A percentile compares a stretch with the other conserved stretches of the same genome.
Evolutionary conservation across 345 rosid genomes (phyloP).

Genomic region (Dovyalis caffra): DNA sequence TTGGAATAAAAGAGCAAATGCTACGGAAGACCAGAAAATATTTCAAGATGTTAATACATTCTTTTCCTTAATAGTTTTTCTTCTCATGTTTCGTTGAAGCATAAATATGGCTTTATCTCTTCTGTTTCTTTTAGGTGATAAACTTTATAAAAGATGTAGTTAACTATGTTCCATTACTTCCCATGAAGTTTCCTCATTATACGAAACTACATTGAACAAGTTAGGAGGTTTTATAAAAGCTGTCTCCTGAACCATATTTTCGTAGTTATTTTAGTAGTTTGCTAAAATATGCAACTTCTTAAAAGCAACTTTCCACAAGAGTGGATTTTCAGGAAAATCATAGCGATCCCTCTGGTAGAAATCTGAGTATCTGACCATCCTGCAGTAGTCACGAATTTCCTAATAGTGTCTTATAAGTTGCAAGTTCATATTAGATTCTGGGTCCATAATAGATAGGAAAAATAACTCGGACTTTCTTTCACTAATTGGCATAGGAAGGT

Average conservation of each 20-base stretch:
- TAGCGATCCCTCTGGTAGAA: background rate
- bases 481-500: background rate
- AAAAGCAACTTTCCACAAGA: background rate
- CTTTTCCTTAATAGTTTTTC: background rate
- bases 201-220: background rate
- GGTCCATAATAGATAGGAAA: background rate
- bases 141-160: background rate
- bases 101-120: background rate
- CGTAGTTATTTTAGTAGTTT: no score
- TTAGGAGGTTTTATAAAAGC: background rate
- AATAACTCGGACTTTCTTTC: background rate
- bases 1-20: background rate
- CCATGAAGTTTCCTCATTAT: background rate
- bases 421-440: background rate
- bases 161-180: background rate
- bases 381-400: background rate
- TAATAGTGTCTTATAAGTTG: background rate
- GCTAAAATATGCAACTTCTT: background rate
- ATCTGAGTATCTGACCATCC: background rate
- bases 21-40: background rate
- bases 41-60: background rate
- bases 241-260: background rate
- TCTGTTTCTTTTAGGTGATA: background rate
- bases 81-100: background rate
- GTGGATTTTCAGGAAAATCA: background rate